Base-by-base conservation (phyloP, 2,329 filamentous ascomycete species). In the Claviceps spartinae region DNA sequence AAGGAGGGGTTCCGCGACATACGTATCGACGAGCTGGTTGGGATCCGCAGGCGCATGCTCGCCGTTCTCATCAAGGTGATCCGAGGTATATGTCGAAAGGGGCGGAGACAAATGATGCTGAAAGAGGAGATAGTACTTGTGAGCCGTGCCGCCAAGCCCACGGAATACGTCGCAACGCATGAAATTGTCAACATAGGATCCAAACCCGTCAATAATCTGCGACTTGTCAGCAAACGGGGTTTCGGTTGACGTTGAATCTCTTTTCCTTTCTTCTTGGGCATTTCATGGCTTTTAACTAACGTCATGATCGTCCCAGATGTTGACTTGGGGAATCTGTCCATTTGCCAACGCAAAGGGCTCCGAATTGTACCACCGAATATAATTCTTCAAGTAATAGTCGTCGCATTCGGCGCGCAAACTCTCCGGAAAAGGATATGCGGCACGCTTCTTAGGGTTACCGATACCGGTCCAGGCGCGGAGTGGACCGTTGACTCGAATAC, bases 81-180 rank as follows among this genome's bases (percentile, higher is more conserved):
- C 56, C 1, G 87, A 87, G 2, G 88, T 95, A 65, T 84, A 96
- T 1, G 90, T 95, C 34, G 86, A 90, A 56, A 78, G 73, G 0
- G 91, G 89, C 1, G 91, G 91, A 13, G 90, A 80, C 48, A 94
- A 72, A 62, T 96, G 91, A 60, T 98, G 93, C 69, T 98, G 93
- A 69, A 98, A 98, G 9, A 98, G 78, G 78, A 97, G 80, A 65
- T 98, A 98, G 69, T 97, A 97, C 68, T 98, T 98, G 74, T 93
- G 94, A 1, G 93, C 93, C 51, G 90, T 82, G 36, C 87, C 88
- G 5, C 93, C 93, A 52, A 98, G 81, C 20, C 93, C 93, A 45
- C 86, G 85, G 67, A 98, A 97, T 5, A 98, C 88, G 47, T 88
- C 78, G 49, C 88, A 93, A 60, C 79, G 81, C 89, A 97, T 97